These are phyloP conservation scores for Malus domestica DNA, from an alignment of 306 rosid genomes.

Conservation along the genomic window DNA sequence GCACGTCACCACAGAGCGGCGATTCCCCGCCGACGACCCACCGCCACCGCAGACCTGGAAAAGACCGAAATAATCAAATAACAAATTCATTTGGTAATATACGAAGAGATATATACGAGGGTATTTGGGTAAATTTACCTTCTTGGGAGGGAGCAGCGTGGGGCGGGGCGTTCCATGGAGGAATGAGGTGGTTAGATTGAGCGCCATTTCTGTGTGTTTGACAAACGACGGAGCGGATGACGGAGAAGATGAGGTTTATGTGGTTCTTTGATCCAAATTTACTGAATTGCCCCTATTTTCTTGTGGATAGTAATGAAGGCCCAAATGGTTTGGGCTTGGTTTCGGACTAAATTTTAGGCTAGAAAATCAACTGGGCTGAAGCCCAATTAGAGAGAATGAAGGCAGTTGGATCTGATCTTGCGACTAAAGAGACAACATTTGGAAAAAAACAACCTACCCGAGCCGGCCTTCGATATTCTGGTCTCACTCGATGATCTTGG, in stretches of 20 bases:
- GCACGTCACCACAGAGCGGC: slow-evolving; percentile 40
- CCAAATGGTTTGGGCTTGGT: not conserved
- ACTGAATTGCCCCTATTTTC: not conserved
- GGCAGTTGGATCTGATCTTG: too few species aligned
- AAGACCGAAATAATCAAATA: not conserved
- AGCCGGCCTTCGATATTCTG: too few species aligned
- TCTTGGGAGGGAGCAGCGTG: slow-evolving; percentile 22
- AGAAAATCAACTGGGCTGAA: not conserved
- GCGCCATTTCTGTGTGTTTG: slow-evolving; percentile 42
- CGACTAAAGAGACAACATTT: too few species aligned
- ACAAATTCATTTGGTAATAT: not conserved
- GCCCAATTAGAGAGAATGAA: too few species aligned
- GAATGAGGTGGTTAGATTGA: slow-evolving; percentile 43
- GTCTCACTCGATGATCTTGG: too few species aligned
- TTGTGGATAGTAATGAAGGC: too few species aligned
- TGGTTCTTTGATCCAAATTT: not conserved
- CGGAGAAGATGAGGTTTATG: slow-evolving; percentile 23
- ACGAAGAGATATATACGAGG: not conserved
- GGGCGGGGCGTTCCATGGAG: slow-evolving; percentile 37
- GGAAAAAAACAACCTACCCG: too few species aligned
- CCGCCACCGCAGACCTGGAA: slow-evolving; percentile 18
- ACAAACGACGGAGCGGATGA: slow-evolving; percentile 1
- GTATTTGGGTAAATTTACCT: slow-evolving; percentile 15
- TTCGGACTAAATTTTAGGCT: not conserved
- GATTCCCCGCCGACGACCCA: slow-evolving; percentile 2